Conservation (phyloP, 257 asterid genomes). For the Anisodus tanguticus region DNA sequence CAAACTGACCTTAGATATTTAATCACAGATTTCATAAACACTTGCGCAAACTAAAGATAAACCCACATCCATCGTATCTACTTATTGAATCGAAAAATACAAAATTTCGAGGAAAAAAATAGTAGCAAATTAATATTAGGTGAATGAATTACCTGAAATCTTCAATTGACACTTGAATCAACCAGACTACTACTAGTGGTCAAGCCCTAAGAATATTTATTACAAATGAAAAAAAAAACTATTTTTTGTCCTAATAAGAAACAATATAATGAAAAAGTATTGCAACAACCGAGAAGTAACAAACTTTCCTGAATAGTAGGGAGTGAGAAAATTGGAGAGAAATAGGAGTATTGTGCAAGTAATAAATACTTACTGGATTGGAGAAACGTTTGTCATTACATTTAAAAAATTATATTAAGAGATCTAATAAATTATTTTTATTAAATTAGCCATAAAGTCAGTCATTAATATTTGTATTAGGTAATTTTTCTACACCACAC, state of each 20-base stretch:
- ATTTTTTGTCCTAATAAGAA: background rate
- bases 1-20: background rate
- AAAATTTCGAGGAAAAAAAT: background rate
- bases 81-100: background rate
- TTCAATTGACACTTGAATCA: background rate
- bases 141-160: slow-evolving; percentile 16
- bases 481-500: no score
- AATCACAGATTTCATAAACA: background rate
- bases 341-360: background rate
- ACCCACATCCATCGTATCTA: background rate
- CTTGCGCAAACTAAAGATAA: background rate
- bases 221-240: background rate
- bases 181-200: background rate
- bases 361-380: slow-evolving; percentile 22
- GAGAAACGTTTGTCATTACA: background rate
- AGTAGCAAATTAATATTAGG: background rate
- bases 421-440: no score
- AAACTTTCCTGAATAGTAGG: slow-evolving; percentile 13
- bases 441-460: no score
- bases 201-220: slow-evolving; percentile 18
- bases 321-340: background rate
- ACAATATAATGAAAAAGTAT: background rate
- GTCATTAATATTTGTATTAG: no score
- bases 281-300: background rate
- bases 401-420: no score